These are phyloP conservation scores for Mycena belliarum DNA, from an alignment of 768 basidiomycete species.

Conservation along the genomic window DNA sequence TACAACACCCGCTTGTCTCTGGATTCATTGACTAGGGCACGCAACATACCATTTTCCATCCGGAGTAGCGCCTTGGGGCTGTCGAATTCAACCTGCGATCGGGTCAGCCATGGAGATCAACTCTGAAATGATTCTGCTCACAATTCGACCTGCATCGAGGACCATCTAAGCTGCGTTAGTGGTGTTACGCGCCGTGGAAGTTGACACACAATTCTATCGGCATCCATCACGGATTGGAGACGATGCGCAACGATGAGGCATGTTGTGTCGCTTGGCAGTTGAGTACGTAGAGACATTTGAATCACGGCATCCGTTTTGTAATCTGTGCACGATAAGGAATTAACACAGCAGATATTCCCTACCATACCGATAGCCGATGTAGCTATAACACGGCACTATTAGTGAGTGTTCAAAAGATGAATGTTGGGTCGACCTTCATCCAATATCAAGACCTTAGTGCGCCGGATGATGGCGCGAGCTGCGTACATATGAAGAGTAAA, in stretches of 20 bases:
- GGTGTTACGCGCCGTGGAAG: no score
- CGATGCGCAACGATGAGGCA: slow-evolving; percentile 28
- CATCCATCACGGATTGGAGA: slow-evolving; percentile 34
- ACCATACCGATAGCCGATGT: slow-evolving; percentile 13
- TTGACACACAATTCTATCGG: slow-evolving; percentile 26
- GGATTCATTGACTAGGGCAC: slow-evolving; percentile 7
- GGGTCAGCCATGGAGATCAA: not conserved
- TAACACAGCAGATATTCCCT: no score
- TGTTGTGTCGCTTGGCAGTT: slow-evolving; percentile 31
- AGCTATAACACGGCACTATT: not conserved
- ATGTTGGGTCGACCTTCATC: slow-evolving; percentile 14
- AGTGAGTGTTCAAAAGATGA: slow-evolving; percentile 6
- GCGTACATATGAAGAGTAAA: no score
- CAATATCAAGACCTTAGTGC: slow-evolving; percentile 9
- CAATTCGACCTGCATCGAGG: slow-evolving; percentile 9
- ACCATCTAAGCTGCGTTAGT: slow-evolving; percentile 2
- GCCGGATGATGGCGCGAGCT: slow-evolving; percentile 27
- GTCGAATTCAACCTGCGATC: not conserved
- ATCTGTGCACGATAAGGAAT: slow-evolving; percentile 24
- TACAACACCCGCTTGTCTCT: slow-evolving; percentile 3
- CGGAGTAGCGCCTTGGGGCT: not conserved
- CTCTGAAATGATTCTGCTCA: not conserved
- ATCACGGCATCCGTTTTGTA: slow-evolving; percentile 46
- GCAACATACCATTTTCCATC: not conserved
- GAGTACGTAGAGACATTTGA: slow-evolving; percentile 39